Base-by-base conservation (phyloP, 495 filamentous ascomycete species). In the Poronia punctata region DNA sequence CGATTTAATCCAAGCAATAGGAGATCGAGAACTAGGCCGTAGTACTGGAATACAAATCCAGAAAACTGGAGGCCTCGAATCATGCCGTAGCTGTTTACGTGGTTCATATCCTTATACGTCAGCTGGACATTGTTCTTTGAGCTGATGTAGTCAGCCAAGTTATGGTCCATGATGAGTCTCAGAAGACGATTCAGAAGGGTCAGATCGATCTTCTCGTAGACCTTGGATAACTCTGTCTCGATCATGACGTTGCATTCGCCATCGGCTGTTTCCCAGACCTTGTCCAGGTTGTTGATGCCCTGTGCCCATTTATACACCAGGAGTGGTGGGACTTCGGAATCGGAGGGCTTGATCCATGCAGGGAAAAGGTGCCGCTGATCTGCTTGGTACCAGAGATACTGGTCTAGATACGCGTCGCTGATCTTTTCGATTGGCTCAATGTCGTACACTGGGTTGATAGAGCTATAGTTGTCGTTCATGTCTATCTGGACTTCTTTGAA, bases 101-200 rank as follows among this genome's bases (percentile, higher is more conserved):
- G 93, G 55, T 95, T 97, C 93, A 99, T 99, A 54, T 99, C 93
- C 69, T 99, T 99, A 67, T 99, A 99, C 49, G 90, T 96, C 40
- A 99, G 75, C 53, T 96, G 89, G 11, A 99, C 93, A 56, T 99
- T 99, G 68, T 99, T 99, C 76, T 99, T 99, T 4, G 88, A 88
- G 8, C 89, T 94, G 60, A 99, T 99, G 64, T 99, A 99, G 61
- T 99, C 93, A 5, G 93, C 93, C 56, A 99, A 64, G 63, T 99
- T 99, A 72, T 97, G 93, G 53, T 99, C 93, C 93, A 99, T 99
- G 60, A 99, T 95, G 50, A 99, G 66, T 21, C 93, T 78, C 31
- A 97, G 71, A 28, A 99, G 72, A 36, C 90, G 82, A 66, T 99
- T 97, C 44, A 99, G 72, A 39, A 99, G 68, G 1, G 93, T 97